phyloP scores from a whole-genome alignment of 208 protist species.

The Trypanosoma cruzi region DNA sequence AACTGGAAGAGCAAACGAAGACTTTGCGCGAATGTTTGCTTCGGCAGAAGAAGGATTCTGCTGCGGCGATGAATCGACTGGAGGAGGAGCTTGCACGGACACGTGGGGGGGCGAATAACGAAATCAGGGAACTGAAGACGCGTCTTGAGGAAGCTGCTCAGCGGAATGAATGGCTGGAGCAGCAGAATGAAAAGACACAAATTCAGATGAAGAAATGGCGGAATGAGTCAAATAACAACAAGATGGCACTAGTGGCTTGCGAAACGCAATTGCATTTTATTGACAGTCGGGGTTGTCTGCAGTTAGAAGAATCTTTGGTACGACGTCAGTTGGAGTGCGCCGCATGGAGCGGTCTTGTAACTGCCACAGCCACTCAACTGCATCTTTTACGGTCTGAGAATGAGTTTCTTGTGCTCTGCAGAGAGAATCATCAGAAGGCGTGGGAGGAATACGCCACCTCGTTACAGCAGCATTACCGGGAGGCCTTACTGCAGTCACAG shows the following conservation, averaged over 20 bases:
- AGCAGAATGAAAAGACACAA: conserved; percentile 12
- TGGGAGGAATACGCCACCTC: conserved; percentile 34
- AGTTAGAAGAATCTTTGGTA: conserved; percentile 19
- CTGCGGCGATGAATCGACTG: conserved; percentile 26
- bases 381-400: conserved; percentile 5
- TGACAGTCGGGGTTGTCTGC: conserved; percentile 12
- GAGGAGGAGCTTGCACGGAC: conserved; percentile 14
- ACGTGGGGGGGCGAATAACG: conserved; percentile 9
- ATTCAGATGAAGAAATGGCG: background rate
- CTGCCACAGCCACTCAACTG: background rate
- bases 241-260: background rate
- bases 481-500: conserved; percentile 13
- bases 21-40: conserved; percentile 27
- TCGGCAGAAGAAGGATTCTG: conserved; percentile 19
- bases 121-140: conserved; percentile 18
- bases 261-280: conserved; percentile 2
- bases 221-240: conserved; percentile 6
- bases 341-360: background rate
- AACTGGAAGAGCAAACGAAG: conserved; percentile 31
- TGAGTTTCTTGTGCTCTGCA: conserved; percentile 12
- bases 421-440: conserved; percentile 40
- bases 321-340: conserved; percentile 25
- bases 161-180: conserved; percentile 21
- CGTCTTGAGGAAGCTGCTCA: conserved; percentile 5
- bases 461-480: conserved; percentile 30